Evolutionary conservation across 148 eudicot species (phyloP), one percentile per base, ranked within the genome.

Genomic region (Rhododendron henanense): DNA sequence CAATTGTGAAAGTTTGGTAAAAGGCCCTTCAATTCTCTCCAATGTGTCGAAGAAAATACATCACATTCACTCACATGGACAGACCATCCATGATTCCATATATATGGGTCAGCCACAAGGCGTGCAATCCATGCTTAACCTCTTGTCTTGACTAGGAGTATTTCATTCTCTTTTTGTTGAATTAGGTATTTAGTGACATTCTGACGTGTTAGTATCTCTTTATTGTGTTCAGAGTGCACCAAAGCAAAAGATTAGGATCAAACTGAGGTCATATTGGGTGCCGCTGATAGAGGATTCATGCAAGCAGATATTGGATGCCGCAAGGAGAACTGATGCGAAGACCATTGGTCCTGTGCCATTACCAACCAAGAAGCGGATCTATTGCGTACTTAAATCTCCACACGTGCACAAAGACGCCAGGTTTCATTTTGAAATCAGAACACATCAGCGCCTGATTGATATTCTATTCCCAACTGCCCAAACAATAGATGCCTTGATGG

Each of bases 381-480:
- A 89, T 65, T 95, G 98, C 90, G 96, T 94, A 50, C 95, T 97
- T 7, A 95, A 94, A 88, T 97, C 99, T n/a, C 99, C 99, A 7
- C 98, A 95, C 31, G 99, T 95, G 23, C 91, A 97, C 90, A 95
- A 97, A 88, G 99, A 97, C 82, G 99, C 99, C 14, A 93, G 99
- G 79, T 95, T 95, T 88, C 99, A 97, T 86, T 97, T 95, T 47
- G 99, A 97, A 90, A 97, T 97, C 87, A 89, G 99, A 90, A 97
- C 99, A 21, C 99, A 97, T 84, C 96, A 92, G 86, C 94, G 99
- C 44, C 94, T 97, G 47, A 97, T 97, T 23, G 98, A 97, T 84
- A 97, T 97, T 82, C 91, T 94, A 35, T 88, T 94, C 88, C 99
- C 99, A 9, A 97, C 99, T 82, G 98, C 98, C 79, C 94, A 97